These are phyloP conservation scores for Petasospora rhodanensis DNA, from an alignment of 1,139 yeast genomes.

Conservation along the genomic window DNA sequence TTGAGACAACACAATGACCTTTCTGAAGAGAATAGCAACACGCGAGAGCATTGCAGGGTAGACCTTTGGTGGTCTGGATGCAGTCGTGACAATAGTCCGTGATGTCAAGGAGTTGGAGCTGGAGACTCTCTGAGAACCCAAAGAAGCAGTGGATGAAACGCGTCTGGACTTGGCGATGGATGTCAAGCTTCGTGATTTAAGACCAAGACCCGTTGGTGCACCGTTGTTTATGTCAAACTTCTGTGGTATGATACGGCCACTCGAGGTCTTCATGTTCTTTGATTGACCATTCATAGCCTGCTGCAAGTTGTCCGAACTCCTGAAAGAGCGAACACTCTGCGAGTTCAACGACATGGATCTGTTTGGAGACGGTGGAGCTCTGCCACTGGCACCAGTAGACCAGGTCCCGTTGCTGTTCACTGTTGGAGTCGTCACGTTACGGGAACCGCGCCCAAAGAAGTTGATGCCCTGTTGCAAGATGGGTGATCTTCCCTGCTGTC, in stretches of 20 bases:
- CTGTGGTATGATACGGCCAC: constrained; percentile 40
- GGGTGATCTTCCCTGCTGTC: constrained; percentile 19
- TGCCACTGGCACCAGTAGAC: constrained; percentile 3
- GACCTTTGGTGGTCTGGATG: constrained; percentile 52
- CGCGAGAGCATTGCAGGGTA: constrained; percentile 87
- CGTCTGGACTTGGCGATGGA: constrained; percentile 30
- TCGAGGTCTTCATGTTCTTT: constrained; percentile 29
- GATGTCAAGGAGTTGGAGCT: constrained; percentile 21
- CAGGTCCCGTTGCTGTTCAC: constrained; percentile 11
- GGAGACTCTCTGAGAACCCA: constrained; percentile 25
- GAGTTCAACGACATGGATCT: constrained; percentile 33
- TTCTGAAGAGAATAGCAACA: constrained; percentile 78
- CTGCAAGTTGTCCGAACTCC: constrained; percentile 25
- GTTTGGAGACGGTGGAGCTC: constrained; percentile 21
- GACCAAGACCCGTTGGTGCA: constrained; percentile 29
- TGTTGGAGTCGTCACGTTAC: constrained; percentile 22
- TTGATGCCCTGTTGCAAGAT: constrained; percentile 26
- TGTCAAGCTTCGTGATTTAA: constrained; percentile 33
- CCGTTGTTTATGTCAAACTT: constrained; percentile 31
- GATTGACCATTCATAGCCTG: constrained; percentile 12
- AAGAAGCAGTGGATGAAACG: constrained; percentile 28
- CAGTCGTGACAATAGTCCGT: constrained; percentile 21
- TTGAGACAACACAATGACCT: constrained; percentile 66
- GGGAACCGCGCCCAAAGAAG: constrained; percentile 19
- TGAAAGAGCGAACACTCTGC: constrained; percentile 27